Percentiles rank a stretch among this genome's conserved stretches.
Evolutionary conservation across 208 protist species (phyloP).

Genomic region (Porcisia deanei): DNA sequence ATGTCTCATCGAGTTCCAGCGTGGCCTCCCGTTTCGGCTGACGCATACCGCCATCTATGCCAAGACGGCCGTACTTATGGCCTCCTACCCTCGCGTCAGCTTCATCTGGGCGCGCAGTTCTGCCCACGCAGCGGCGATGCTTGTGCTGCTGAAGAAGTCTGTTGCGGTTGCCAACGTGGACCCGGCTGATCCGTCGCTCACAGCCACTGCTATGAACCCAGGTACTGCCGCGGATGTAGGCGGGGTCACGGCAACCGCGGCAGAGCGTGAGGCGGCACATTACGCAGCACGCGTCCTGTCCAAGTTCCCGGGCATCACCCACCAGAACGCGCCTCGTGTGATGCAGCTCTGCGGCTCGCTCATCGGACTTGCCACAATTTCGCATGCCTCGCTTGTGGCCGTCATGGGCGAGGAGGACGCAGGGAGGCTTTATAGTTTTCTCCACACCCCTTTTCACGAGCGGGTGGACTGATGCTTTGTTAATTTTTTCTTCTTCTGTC

Average conservation of each 20-base stretch:
- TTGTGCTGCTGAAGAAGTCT: slow-evolving; percentile 64
- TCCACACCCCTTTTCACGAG: slow-evolving; percentile 57
- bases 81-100: slow-evolving; percentile 57
- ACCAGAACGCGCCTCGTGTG: slow-evolving; percentile 50
- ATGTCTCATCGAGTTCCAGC: slow-evolving; percentile 80
- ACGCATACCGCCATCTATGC: slow-evolving; percentile 47
- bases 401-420: slow-evolving; percentile 58
- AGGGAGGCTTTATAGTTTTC: slow-evolving; percentile 53
- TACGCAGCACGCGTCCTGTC: slow-evolving; percentile 76
- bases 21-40: slow-evolving; percentile 59
- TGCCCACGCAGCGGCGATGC: slow-evolving; percentile 68
- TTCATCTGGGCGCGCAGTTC: slow-evolving; percentile 80
- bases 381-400: slow-evolving; percentile 43
- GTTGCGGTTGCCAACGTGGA: slow-evolving; percentile 58
- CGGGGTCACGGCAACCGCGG: slow-evolving; percentile 23
- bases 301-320: slow-evolving; percentile 75
- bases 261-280: slow-evolving; percentile 49
- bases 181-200: slow-evolving; percentile 64
- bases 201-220: slow-evolving; percentile 31
- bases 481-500: neutral
- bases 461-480: slow-evolving; percentile 9
- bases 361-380: slow-evolving; percentile 72
- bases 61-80: slow-evolving; percentile 59
- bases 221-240: slow-evolving; percentile 28
- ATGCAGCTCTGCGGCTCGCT: slow-evolving; percentile 80